Percentiles rank a stretch among this genome's conserved stretches.
phyloP scores from a whole-genome alignment of 768 basidiomycete species.

The Lentinula detonsa region DNA sequence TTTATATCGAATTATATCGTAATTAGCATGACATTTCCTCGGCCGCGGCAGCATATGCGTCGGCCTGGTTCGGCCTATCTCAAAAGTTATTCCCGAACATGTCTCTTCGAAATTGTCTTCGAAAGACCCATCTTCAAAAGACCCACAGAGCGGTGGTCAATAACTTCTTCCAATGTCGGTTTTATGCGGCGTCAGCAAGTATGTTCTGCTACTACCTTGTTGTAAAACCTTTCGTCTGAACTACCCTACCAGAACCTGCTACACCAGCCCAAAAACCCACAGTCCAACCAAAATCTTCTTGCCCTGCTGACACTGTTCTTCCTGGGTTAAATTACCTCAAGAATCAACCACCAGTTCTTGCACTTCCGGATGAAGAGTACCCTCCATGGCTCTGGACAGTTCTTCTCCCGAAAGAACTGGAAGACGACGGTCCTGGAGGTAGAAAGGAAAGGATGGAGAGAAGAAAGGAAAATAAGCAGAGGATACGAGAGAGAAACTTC shows the following conservation, averaged over 20 bases:
- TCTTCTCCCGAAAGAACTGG: constrained; percentile 49
- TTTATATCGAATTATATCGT: too few relatives aligned
- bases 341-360: constrained; percentile 69
- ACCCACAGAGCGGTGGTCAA: neutral
- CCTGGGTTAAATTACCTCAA: constrained; percentile 81
- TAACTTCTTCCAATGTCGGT: neutral
- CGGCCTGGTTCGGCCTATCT: neutral
- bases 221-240: neutral
- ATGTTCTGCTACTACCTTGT: neutral
- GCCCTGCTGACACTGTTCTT: constrained; percentile 67
- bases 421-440: constrained; percentile 25
- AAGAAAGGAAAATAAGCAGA: constrained; percentile 56
- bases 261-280: constrained; percentile 6
- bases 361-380: constrained; percentile 77
- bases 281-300: constrained; percentile 45
- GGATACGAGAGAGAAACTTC: constrained; percentile 79
- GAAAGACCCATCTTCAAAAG: neutral
- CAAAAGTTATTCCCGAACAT: neutral
- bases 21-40: neutral
- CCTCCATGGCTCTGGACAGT: constrained; percentile 88
- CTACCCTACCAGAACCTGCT: neutral
- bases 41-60: neutral
- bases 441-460: constrained; percentile 40
- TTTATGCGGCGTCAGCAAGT: neutral
- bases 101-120: neutral